Evolutionary conservation across 352 stramenopile genomes (phyloP).

Genomic region (Pythium brachiatum): DNA sequence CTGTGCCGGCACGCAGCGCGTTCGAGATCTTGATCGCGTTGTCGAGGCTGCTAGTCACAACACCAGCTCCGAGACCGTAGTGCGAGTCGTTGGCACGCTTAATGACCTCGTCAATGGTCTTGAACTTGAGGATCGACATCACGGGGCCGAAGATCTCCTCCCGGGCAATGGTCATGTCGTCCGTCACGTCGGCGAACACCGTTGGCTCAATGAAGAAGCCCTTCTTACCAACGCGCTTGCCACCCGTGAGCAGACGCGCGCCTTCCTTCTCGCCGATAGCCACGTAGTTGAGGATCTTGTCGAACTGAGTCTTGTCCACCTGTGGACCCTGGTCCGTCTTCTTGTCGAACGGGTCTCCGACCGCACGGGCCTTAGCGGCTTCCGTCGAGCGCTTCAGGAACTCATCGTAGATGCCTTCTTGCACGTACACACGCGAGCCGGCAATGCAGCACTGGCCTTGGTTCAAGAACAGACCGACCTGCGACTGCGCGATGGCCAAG

Average conservation of each 20-base stretch:
- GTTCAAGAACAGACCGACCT: constrained; percentile 71
- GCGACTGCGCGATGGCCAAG: constrained; percentile 73
- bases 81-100: constrained; percentile 79
- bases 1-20: constrained; percentile 86
- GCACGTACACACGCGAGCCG: constrained; percentile 69
- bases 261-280: constrained; percentile 45
- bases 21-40: constrained; percentile 87
- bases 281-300: constrained; percentile 77
- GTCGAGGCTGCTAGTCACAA: constrained; percentile 88
- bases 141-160: constrained; percentile 94
- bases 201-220: constrained; percentile 81
- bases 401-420: constrained; percentile 66
- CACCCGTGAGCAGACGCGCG: constrained; percentile 63
- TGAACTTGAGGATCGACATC: constrained; percentile 88
- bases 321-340: constrained; percentile 62
- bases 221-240: constrained; percentile 61
- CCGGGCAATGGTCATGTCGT: constrained; percentile 87
- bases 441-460: constrained; percentile 82
- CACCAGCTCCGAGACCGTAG: constrained; percentile 86
- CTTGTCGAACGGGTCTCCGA: constrained; percentile 51
- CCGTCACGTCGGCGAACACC: constrained; percentile 64
- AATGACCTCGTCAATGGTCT: constrained; percentile 88
- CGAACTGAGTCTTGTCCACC: constrained; percentile 58
- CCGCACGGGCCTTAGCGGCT: constrained; percentile 47
- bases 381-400: constrained; percentile 48